phyloP scores from a whole-genome alignment of 805 yeast genomes.

The Starmerella geochares region DNA sequence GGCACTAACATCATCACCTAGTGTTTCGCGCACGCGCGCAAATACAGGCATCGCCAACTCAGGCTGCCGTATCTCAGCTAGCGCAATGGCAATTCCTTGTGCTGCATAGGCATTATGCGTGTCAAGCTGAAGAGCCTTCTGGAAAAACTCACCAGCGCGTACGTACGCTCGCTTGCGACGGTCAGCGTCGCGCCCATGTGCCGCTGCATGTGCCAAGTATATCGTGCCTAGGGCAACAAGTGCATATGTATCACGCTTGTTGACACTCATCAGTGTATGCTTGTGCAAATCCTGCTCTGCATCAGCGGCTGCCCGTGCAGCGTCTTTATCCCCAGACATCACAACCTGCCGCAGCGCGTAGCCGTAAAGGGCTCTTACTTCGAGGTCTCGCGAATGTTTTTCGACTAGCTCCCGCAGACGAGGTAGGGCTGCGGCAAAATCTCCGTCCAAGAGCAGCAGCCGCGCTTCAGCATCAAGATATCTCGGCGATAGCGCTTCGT shows the following conservation, averaged over 20 bases:
- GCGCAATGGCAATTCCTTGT: conserved; percentile 89
- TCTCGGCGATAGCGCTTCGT: conserved; percentile 30
- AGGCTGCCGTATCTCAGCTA: conserved; percentile 65
- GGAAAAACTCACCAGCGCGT: conserved; percentile 85
- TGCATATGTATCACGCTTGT: conserved; percentile 79
- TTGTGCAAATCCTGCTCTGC: conserved; percentile 73
- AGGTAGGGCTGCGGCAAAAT: not conserved
- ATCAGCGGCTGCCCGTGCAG: conserved; percentile 37
- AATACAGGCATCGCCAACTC: conserved; percentile 75
- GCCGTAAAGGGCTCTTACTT: conserved; percentile 81
- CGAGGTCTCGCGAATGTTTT: conserved; percentile 49
- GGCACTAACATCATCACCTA: conserved; percentile 63
- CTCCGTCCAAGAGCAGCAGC: conserved; percentile 2
- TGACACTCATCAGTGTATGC: conserved; percentile 68
- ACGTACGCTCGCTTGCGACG: conserved; percentile 64
- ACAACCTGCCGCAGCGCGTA: conserved; percentile 54
- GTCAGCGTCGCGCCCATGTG: conserved; percentile 40
- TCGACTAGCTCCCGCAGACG: not conserved
- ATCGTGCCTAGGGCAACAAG: conserved; percentile 82
- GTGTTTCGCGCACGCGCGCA: conserved; percentile 79
- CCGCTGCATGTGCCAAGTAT: conserved; percentile 62
- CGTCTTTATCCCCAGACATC: conserved; percentile 17
- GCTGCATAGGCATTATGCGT: conserved; percentile 88
- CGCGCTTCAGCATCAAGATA: conserved; percentile 18
- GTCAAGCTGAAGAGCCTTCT: conserved; percentile 78